Base-by-base conservation (phyloP, 345 rosid species). In the Dovyalis caffra region DNA sequence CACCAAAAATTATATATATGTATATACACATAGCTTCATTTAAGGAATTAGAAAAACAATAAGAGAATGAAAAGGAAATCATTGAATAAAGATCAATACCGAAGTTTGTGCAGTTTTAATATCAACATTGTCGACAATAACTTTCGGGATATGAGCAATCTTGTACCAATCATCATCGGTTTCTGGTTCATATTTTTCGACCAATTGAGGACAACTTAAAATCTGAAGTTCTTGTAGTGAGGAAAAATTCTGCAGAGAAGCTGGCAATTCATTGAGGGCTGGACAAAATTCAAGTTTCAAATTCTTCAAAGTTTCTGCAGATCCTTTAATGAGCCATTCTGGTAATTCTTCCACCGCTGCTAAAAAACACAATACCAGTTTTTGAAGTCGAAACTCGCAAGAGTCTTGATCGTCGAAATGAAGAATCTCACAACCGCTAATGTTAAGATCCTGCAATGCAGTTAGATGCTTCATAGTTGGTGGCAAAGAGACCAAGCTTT, bases 341-440 rank as follows among this genome's bases (percentile, higher is more conserved):
- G 68, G 68, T 3, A 64, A 34, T 1, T 33, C 28, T 26, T 18
- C 68, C 68, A 64, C 21, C 1, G 0, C 21, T 33, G 20, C 26
- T 21, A 64, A 21, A 1, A 2, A 0, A 0, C 0, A 0, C 21
- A 64, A 26, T 64, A 7, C 2, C 23, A 64, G 21, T 18, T 15
- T 21, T 34, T 20, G 26, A 64, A 64, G 45, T 3, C 43, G 1
- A 10, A 64, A 64, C 14, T 1, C 12, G 6, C 26, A 34, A 1
- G 34, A 1, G 5, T 62, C 51, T 28, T n/a, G 25, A 14, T 71
- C 51, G 32, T 34, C 18, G 32, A 84, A 72, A 68, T 40, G 14
- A 26, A 84, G 72, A 8, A 29, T 61, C 15, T 28, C 66, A 33
- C 85, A 82, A 2, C 34, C 32, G 1, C 7, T 21, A 28, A 85